phyloP scores from a whole-genome alignment of 176 grass and related monocot species.

The Carex scoparia region DNA sequence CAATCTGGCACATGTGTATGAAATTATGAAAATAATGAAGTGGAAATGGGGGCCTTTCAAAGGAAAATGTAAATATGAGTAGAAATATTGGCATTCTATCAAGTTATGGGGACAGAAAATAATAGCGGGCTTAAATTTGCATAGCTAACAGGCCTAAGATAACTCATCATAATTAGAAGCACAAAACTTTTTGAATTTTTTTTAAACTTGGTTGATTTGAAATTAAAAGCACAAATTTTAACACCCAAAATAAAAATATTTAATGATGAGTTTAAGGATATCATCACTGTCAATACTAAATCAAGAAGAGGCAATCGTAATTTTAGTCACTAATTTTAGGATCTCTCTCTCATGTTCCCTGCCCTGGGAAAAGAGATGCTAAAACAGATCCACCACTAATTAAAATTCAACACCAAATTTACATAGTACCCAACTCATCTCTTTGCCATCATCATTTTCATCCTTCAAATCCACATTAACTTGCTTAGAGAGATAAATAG shows the following conservation, averaged over 20 bases:
- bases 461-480: neutral
- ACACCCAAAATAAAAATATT: neutral
- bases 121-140: neutral
- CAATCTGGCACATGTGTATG: neutral
- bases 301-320: neutral
- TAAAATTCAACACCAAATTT: constrained; percentile 6
- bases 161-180: neutral
- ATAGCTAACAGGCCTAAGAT: neutral
- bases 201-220: neutral
- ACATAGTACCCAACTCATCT: constrained; percentile 11
- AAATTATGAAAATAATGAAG: neutral
- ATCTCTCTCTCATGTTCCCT: neutral
- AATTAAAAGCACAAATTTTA: neutral
- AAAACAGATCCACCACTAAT: neutral
- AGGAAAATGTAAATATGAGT: neutral
- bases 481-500: neutral
- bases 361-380: neutral
- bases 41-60: neutral
- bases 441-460: neutral
- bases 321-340: constrained; percentile 8
- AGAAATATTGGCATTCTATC: neutral
- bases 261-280: neutral
- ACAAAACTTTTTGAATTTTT: no score
- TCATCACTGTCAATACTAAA: constrained; percentile 1
- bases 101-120: neutral